Evolutionary conservation across 2,329 filamentous ascomycete genomes (phyloP).

Genomic region (Fusarium coicis): DNA sequence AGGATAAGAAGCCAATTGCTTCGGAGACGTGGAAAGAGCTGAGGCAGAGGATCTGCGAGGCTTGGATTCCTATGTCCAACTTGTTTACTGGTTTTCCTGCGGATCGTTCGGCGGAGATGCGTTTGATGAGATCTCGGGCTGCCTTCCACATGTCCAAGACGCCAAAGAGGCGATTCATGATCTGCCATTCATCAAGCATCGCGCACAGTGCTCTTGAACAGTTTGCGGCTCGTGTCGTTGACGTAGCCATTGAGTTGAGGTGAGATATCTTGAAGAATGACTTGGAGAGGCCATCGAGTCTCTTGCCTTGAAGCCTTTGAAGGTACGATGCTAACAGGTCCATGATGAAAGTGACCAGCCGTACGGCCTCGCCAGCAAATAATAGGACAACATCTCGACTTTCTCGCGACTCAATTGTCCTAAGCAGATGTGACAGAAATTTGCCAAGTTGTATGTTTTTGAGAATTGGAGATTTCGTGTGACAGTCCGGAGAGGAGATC

Average conservation of each 20-base stretch:
- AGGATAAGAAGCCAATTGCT: not conserved
- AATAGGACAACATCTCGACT: not conserved
- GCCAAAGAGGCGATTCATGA: conserved; percentile 8
- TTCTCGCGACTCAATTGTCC: not conserved
- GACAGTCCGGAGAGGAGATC: not conserved
- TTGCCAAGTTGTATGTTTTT: not conserved
- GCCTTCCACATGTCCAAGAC: not conserved
- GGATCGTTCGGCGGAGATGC: accelerated
- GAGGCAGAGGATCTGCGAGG: not conserved
- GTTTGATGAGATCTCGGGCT: not conserved
- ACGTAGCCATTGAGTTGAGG: not conserved
- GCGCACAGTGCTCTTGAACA: not conserved
- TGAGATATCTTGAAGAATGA: not conserved
- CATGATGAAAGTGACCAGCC: not conserved
- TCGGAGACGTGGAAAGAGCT: conserved; percentile 5
- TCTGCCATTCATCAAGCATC: conserved; percentile 7
- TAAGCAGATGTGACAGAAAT: not conserved
- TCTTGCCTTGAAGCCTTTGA: not conserved
- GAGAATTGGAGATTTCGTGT: not conserved
- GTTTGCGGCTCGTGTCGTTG: not conserved
- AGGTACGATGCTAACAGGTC: not conserved
- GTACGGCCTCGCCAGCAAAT: not conserved
- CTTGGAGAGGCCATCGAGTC: not conserved
- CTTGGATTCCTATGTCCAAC: not conserved
- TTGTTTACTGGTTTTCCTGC: accelerated